Evolutionary conservation across 164 flowering plant species (phyloP).

Genomic region (Taxillus chinensis): DNA sequence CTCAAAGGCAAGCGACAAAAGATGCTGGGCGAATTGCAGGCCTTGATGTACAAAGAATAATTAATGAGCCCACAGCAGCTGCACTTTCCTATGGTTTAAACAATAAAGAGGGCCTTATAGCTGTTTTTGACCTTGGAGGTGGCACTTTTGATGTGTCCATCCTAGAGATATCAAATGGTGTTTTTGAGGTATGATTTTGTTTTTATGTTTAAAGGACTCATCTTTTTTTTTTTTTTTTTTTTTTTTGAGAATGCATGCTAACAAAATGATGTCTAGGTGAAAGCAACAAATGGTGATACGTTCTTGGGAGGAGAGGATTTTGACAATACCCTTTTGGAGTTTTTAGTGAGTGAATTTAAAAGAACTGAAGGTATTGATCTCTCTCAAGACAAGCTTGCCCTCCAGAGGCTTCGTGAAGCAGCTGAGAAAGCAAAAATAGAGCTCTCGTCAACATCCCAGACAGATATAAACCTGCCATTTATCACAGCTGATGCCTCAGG

Average conservation of each 20-base stretch:
- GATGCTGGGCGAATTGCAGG: slow-evolving; percentile 73
- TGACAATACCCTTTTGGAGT: slow-evolving; percentile 56
- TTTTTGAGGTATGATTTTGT: slow-evolving; percentile 45
- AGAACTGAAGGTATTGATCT: slow-evolving; percentile 58
- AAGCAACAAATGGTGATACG: slow-evolving; percentile 79
- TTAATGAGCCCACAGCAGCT: slow-evolving; percentile 76
- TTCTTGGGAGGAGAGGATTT: slow-evolving; percentile 79
- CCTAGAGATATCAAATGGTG: slow-evolving; percentile 64
- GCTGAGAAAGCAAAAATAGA: slow-evolving; percentile 79
- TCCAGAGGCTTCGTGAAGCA: slow-evolving; percentile 23
- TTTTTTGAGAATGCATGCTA: background rate
- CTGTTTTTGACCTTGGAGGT: slow-evolving; percentile 61
- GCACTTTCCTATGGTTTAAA: slow-evolving; percentile 69
- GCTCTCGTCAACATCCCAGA: slow-evolving; percentile 66
- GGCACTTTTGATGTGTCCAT: slow-evolving; percentile 28
- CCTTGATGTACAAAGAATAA: slow-evolving; percentile 16
- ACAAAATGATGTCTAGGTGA: slow-evolving; percentile 30
- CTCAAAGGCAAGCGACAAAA: slow-evolving; percentile 41
- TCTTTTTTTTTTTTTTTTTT: background rate
- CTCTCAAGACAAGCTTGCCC: slow-evolving; percentile 47
- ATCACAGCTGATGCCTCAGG: slow-evolving; percentile 74
- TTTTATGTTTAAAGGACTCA: background rate
- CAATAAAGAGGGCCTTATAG: slow-evolving; percentile 68
- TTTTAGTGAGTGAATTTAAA: slow-evolving; percentile 51
- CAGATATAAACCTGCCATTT: slow-evolving; percentile 74